Conservation (phyloP, 2,329 filamentous ascomycete genomes). For the Aspergillus pseudoglaucus region DNA sequence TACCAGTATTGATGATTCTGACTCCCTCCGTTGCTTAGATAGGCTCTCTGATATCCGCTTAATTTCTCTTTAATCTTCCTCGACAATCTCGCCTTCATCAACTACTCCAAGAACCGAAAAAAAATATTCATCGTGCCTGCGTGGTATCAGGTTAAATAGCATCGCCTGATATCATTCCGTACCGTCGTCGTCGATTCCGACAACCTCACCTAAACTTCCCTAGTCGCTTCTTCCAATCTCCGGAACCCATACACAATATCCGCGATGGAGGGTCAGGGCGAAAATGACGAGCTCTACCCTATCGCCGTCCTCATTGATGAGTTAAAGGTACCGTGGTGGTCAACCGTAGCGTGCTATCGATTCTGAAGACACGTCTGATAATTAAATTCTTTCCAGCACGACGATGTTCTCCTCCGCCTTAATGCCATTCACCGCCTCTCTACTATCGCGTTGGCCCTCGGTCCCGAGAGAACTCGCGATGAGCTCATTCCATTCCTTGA, state of each 20-base stretch:
- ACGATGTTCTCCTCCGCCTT: constrained; percentile 94
- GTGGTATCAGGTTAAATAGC: constrained; percentile 21
- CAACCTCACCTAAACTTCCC: constrained; percentile 20
- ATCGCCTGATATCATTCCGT: constrained; percentile 24
- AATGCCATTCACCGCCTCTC: constrained; percentile 98
- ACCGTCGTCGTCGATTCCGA: constrained; percentile 24
- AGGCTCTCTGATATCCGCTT: neutral
- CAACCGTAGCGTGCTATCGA: neutral
- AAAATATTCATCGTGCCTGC: constrained; percentile 14
- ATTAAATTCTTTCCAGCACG: constrained; percentile 58
- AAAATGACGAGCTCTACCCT: constrained; percentile 98
- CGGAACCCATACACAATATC: constrained; percentile 27
- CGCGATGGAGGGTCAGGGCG: constrained; percentile 83
- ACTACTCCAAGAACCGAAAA: constrained; percentile 9
- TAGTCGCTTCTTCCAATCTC: constrained; percentile 15
- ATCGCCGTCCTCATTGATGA: constrained; percentile 99
- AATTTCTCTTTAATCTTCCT: neutral
- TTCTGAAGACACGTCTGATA: constrained; percentile 10
- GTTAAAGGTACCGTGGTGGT: constrained; percentile 69
- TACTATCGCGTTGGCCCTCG: constrained; percentile 93
- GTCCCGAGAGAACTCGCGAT: constrained; percentile 92
- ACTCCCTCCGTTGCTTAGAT: neutral
- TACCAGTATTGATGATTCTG: neutral
- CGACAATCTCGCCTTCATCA: constrained; percentile 13
- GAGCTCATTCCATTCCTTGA: constrained; percentile 99